These are phyloP conservation scores for Globisporangium cylindrosporum DNA, from an alignment of 352 stramenopile genomes.

Conservation along the genomic window DNA sequence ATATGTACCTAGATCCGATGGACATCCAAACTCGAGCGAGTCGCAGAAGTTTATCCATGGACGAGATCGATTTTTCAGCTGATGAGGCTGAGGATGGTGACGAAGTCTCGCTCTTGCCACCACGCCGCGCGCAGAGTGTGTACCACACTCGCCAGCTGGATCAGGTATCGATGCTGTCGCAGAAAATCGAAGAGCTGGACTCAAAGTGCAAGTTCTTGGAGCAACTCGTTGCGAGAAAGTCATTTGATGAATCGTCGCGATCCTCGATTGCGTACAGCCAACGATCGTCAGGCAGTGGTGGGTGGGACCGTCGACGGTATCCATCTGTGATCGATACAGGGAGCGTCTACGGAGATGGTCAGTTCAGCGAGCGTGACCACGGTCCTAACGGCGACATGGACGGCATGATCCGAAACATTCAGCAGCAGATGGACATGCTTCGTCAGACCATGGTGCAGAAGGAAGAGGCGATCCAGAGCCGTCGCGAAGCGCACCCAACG, in stretches of 20 bases:
- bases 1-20: background rate
- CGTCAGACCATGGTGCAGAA: constrained; percentile 67
- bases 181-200: constrained; percentile 76
- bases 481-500: constrained; percentile 52
- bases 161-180: constrained; percentile 56
- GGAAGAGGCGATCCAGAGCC: constrained; percentile 47
- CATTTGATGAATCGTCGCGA: constrained; percentile 33
- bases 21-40: constrained; percentile 17
- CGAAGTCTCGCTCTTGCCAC: constrained; percentile 41
- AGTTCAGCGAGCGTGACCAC: constrained; percentile 25
- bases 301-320: constrained; percentile 16
- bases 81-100: constrained; percentile 43
- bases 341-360: constrained; percentile 5
- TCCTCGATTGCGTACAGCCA: constrained; percentile 15
- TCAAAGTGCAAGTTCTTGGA: constrained; percentile 81
- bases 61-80: constrained; percentile 35
- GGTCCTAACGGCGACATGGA: constrained; percentile 41
- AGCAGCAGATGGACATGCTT: constrained; percentile 81
- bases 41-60: constrained; percentile 46
- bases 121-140: constrained; percentile 57
- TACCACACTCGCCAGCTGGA: constrained; percentile 46
- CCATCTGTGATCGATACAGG: constrained; percentile 18
- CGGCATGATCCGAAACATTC: constrained; percentile 76
- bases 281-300: constrained; percentile 9
- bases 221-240: constrained; percentile 57